Evolutionary conservation across 306 rosid species (phyloP).

Genomic region (Hylodesmum podocarpum): DNA sequence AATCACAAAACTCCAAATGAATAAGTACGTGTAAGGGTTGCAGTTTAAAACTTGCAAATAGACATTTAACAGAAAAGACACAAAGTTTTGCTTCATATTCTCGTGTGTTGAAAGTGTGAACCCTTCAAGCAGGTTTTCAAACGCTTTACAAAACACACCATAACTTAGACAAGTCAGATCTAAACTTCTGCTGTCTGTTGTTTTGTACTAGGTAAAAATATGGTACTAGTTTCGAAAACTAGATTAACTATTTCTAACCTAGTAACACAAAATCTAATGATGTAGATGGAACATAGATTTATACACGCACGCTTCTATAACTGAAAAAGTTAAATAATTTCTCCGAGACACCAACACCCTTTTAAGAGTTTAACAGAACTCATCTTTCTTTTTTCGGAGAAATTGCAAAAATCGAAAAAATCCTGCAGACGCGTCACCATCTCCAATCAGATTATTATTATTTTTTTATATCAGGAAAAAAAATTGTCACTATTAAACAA

Average conservation of each 20-base stretch:
- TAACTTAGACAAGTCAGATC: slow-evolving; percentile 17
- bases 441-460: background rate
- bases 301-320: background rate
- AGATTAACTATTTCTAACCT: background rate
- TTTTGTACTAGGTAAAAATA: background rate
- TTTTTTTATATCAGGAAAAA: background rate
- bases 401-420: slow-evolving; percentile 10
- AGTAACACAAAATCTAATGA: slow-evolving; percentile 10
- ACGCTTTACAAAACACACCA: background rate
- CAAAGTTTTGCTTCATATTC: no score
- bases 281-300: slow-evolving; percentile 14
- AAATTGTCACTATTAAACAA: background rate
- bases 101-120: no score
- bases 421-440: slow-evolving; percentile 1
- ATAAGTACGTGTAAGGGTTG: no score
- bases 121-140: no score
- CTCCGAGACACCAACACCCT: background rate
- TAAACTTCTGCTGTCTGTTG: background rate
- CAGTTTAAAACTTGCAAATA: no score
- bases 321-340: background rate
- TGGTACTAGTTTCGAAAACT: background rate
- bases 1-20: slow-evolving; percentile 21
- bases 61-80: no score
- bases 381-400: background rate
- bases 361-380: background rate